These are phyloP conservation scores for Leersia perrieri DNA, from an alignment of 176 grass and related monocot species.

Conservation along the genomic window DNA sequence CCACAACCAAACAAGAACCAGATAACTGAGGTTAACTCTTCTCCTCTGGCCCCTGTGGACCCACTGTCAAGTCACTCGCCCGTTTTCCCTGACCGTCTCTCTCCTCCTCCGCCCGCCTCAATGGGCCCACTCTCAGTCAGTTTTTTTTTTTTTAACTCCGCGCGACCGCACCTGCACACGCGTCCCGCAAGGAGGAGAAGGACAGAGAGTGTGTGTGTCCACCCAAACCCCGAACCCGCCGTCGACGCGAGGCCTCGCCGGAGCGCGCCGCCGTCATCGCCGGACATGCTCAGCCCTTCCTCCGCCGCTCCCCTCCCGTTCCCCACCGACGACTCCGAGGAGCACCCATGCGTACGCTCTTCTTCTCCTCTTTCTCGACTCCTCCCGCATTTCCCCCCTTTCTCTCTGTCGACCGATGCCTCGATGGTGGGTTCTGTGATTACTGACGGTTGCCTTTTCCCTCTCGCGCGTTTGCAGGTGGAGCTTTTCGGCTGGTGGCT, in stretches of 20 bases:
- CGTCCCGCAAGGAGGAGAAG: no score
- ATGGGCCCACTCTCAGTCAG: no score
- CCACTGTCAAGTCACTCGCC: no score
- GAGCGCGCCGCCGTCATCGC: background rate
- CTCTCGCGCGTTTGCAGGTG: slow-evolving; percentile 19
- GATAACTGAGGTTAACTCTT: no score
- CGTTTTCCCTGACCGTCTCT: no score
- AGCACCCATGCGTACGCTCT: background rate
- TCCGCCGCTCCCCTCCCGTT: background rate
- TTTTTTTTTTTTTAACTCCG: no score
- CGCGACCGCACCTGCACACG: no score
- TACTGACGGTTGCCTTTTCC: background rate
- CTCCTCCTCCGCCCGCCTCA: no score
- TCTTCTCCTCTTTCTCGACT: background rate
- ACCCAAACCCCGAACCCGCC: background rate
- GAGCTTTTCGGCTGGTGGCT: slow-evolving; percentile 32
- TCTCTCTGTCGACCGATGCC: background rate
- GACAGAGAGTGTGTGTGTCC: background rate
- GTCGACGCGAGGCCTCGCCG: background rate
- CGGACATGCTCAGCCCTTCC: background rate
- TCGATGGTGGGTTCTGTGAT: background rate
- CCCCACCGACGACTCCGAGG: background rate
- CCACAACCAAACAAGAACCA: no score
- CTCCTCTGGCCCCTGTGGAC: no score
- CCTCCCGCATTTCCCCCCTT: no score